phyloP scores from a whole-genome alignment of 106 monocot genomes.

The Narthecium ossifragum region DNA sequence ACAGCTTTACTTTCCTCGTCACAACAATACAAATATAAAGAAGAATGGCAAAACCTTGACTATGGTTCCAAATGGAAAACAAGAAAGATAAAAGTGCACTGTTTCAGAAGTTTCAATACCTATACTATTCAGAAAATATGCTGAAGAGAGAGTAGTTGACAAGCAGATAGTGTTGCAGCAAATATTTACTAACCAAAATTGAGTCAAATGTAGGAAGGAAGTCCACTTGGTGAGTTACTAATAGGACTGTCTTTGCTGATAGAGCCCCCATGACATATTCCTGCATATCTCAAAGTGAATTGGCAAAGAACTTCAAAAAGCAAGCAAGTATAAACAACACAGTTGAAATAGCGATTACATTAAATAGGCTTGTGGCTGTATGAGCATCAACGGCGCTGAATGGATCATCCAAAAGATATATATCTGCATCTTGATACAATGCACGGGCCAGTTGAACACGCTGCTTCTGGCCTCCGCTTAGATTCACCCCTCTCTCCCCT shows the following conservation, averaged over 20 bases:
- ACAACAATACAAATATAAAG: no score
- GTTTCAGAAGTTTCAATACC: no score
- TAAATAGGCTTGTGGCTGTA: constrained; percentile 81
- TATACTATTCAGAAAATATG: no score
- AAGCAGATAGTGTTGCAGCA: no score
- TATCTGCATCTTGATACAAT: constrained; percentile 86
- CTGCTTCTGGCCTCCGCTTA: constrained; percentile 99
- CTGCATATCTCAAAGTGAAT: constrained; percentile 19
- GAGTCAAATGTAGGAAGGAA: constrained; percentile 81
- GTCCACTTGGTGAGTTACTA: constrained; percentile 98
- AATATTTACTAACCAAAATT: constrained; percentile 78
- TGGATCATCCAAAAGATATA: constrained; percentile 95
- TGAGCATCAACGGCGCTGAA: constrained; percentile 99
- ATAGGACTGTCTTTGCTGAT: constrained; percentile 64
- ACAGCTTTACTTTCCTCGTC: no score
- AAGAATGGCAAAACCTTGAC: neutral
- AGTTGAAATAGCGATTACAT: constrained; percentile 32
- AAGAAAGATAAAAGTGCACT: neutral
- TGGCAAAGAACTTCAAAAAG: neutral
- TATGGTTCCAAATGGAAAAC: neutral
- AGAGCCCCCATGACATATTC: constrained; percentile 88
- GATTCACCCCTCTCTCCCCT: constrained; percentile 94
- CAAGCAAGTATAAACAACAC: neutral
- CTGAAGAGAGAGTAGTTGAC: no score
- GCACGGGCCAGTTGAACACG: constrained; percentile 94